Evolutionary conservation across 257 asterid species (phyloP), one percentile per base, ranked within the genome.

Genomic region (Primulina eburnea): DNA sequence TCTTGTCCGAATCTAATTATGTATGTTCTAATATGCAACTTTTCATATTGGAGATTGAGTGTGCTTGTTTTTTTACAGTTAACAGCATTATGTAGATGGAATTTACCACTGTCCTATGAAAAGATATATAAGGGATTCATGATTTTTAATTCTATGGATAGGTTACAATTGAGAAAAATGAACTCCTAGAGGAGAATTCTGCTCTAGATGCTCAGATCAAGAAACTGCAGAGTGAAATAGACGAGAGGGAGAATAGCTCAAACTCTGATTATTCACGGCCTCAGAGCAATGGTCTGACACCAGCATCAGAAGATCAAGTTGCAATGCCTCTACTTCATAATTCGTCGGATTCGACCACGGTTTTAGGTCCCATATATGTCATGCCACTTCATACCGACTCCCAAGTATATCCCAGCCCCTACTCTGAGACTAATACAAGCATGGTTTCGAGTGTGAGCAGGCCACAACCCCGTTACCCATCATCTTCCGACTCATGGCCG

Each of bases 381-480:
- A 38, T 83, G 79, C 90, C 95, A 6, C 37, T 88, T 29, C 85
- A 65, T 61, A 81, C 75, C 1, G 84, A 85, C 68, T 20, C 85
- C 24, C 86, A 70, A 65, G 76, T 71, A 59, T 71, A 75, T 58
- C 74, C 76, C 18, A 35, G 28, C 64, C 64, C 78, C 30, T 80
- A 72, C 34, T 59, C 67, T 1, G 76, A 72, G 17, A 75, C 71
- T 67, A 64, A 75, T 69, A 60, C 17, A 17, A 43, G 76, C 30
- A 78, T 73, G 75, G 75, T 60, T 55, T 59, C 92, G 29, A 80
- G 62, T 28, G 87, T 86, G 86, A 86, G 85, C 80, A 79, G 71
- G 72, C 95, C 95, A 2, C 76, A 69, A 9, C 87, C 92, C 7
- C 92, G 95, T 35, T 88, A 88, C 68, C 90, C 95, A 66, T 88